phyloP scores from a whole-genome alignment of 306 rosid genomes.

The Nissolia schottii region DNA sequence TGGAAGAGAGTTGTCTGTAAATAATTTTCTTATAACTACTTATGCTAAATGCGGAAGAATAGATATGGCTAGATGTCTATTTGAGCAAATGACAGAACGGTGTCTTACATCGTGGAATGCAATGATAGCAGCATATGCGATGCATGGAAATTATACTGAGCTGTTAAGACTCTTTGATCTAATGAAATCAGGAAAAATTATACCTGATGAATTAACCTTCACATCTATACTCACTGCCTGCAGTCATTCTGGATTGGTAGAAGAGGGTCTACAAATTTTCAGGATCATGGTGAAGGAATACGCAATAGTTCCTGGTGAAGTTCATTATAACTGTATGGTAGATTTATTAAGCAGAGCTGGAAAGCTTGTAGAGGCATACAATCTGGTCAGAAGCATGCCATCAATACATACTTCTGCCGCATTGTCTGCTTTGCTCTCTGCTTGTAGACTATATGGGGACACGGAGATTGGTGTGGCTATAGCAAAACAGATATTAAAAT shows the following conservation, averaged over 20 bases:
- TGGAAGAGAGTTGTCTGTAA: slow-evolving; percentile 31
- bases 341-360: slow-evolving; percentile 57
- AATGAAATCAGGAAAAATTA: slow-evolving; percentile 33
- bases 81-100: slow-evolving; percentile 34
- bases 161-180: slow-evolving; percentile 37
- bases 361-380: slow-evolving; percentile 40
- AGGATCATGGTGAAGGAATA: slow-evolving; percentile 37
- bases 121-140: slow-evolving; percentile 48
- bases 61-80: slow-evolving; percentile 31
- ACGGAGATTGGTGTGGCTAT: slow-evolving; percentile 35
- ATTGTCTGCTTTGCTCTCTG: slow-evolving; percentile 43
- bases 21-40: slow-evolving; percentile 41
- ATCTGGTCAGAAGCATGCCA: slow-evolving; percentile 38
- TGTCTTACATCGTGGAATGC: slow-evolving; percentile 55
- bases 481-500: slow-evolving; percentile 30
- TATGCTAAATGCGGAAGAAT: slow-evolving; percentile 49
- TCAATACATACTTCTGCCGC: slow-evolving; percentile 31
- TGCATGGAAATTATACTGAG: slow-evolving; percentile 40
- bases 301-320: slow-evolving; percentile 38
- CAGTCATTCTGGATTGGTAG: slow-evolving; percentile 51
- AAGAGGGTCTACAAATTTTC: slow-evolving; percentile 39
- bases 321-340: slow-evolving; percentile 45
- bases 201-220: slow-evolving; percentile 45
- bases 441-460: slow-evolving; percentile 44
- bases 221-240: slow-evolving; percentile 55